Base-by-base conservation (phyloP, 768 basidiomycete genomes). In the Tricholoma flavovirens region DNA sequence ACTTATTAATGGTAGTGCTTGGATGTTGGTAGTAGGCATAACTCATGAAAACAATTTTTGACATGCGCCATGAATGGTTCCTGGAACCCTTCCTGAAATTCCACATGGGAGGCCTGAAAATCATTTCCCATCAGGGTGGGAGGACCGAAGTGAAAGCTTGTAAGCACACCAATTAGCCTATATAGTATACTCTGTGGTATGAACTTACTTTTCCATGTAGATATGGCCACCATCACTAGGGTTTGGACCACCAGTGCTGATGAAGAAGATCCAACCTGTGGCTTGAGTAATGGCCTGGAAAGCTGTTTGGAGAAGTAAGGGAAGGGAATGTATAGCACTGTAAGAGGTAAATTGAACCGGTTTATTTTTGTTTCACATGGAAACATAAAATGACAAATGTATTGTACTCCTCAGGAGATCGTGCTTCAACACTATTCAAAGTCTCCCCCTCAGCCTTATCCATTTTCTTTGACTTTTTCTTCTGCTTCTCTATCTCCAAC, bases 401-500 rank as follows among this genome's bases (percentile, higher is more conserved):
- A n/a, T n/a, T n/a, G n/a, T n/a, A n/a, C n/a, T n/a, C n/a, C n/a
- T n/a, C n/a, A n/a, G n/a, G n/a, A n/a, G n/a, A n/a, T n/a, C n/a
- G n/a, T n/a, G n/a, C n/a, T n/a, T n/a, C n/a, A n/a, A n/a, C n/a
- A n/a, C n/a, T n/a, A n/a, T n/a, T n/a, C n/a, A n/a, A n/a, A n/a
- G n/a, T n/a, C n/a, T n/a, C n/a, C n/a, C n/a, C n/a, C n/a, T n/a
- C n/a, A n/a, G n/a, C 21, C 6, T 22, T 21, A 7, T 43, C 10
- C 19, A 4, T 4, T 43, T 43, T 43, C 42, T 43, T 43, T 9
- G 1, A 3, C 19, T 64, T 87, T 0, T 75, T 84, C 54, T 88
- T 83, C 65, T 83, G 88, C 0, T 90, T 89, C 56, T 71, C 76
- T 0, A 62, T 75, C 0, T 38, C 66, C 2, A 54, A 67, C 5